Conservation (phyloP, 768 basidiomycete species). For the Tricholoma flavovirens region DNA sequence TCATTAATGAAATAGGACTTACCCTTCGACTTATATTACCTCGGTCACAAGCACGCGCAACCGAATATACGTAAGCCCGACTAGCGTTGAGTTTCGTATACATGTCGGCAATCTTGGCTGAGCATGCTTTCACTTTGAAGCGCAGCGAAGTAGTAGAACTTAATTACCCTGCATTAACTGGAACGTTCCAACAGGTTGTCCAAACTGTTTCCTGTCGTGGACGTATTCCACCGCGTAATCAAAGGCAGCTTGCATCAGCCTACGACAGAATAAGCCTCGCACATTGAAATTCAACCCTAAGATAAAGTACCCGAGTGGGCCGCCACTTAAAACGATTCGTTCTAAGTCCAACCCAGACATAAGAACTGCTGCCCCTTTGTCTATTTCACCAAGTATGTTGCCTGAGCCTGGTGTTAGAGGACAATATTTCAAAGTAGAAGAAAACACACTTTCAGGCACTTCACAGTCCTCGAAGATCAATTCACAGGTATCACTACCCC, state of each 20-base stretch:
- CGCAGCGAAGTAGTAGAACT: conserved; percentile 8
- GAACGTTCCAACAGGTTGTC: conserved; percentile 81
- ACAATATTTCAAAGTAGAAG: background rate
- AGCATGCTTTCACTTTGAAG: conserved; percentile 9
- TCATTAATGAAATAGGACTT: conserved; percentile 21
- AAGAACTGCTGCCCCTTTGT: conserved; percentile 78
- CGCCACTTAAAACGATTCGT: conserved; percentile 85
- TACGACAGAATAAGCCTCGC: conserved; percentile 21
- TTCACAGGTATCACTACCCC: conserved; percentile 93
- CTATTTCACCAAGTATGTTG: conserved; percentile 77
- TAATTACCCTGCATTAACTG: conserved; percentile 88
- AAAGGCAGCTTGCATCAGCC: conserved; percentile 91
- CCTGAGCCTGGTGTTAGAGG: conserved; percentile 35
- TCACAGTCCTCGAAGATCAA: conserved; percentile 87
- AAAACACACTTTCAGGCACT: conserved; percentile 70
- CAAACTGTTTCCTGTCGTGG: conserved; percentile 93
- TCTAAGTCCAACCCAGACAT: conserved; percentile 96
- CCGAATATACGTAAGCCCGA: conserved; percentile 88
- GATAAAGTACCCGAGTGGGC: conserved; percentile 71
- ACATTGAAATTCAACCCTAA: background rate
- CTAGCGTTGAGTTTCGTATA: conserved; percentile 89
- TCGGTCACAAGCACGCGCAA: conserved; percentile 81
- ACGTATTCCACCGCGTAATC: conserved; percentile 84
- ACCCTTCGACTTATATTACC: conserved; percentile 76
- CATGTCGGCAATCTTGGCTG: conserved; percentile 88